Conservation (phyloP, 441 rosid genomes). For the Populus hybrid region DNA sequence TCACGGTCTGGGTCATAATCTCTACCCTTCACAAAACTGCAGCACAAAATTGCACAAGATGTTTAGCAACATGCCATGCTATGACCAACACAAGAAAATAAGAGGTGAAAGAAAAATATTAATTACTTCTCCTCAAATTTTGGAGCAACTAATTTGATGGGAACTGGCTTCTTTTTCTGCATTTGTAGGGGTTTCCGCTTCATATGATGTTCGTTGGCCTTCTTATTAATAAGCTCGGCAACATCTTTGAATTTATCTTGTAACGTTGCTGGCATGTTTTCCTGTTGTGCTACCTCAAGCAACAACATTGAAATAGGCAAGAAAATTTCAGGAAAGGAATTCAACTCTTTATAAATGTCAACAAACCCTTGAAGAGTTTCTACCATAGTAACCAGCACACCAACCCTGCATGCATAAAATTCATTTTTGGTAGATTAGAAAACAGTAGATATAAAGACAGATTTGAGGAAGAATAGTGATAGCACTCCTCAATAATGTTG, state of each 20-base stretch:
- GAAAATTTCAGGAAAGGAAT: conserved; percentile 77
- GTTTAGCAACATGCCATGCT: background rate
- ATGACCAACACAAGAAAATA: background rate
- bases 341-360: conserved; percentile 45
- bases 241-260: conserved; percentile 48
- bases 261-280: conserved; percentile 48
- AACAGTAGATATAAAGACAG: background rate
- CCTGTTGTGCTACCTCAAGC: conserved; percentile 49
- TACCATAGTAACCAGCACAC: conserved; percentile 44
- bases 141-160: conserved; percentile 67
- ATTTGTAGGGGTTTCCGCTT: conserved; percentile 69
- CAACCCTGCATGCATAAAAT: conserved; percentile 46
- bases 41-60: conserved; percentile 21
- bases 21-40: conserved; percentile 83
- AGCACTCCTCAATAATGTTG: background rate
- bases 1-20: conserved; percentile 90
- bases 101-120: background rate
- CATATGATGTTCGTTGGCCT: conserved; percentile 39
- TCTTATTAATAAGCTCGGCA: conserved; percentile 52
- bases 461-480: background rate
- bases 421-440: background rate
- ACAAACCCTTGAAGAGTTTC: conserved; percentile 67
- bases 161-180: conserved; percentile 71
- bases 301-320: conserved; percentile 51
- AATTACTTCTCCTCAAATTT: conserved; percentile 85